Base-by-base conservation (phyloP, 139 green algal genomes). In the Chlorella sp. region DNA sequence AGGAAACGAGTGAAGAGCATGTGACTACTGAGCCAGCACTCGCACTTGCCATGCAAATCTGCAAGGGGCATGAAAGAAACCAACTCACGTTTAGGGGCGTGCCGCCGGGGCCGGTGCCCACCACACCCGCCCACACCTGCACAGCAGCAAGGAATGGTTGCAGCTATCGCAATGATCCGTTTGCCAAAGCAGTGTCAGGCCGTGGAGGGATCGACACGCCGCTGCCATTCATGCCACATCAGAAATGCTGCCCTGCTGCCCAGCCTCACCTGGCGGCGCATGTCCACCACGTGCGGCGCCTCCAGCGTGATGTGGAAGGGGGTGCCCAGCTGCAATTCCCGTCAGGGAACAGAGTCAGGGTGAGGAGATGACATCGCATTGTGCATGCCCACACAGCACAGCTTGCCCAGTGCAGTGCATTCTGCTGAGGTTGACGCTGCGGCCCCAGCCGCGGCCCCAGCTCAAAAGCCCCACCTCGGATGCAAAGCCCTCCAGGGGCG, bases 271-370 rank as follows among this genome's bases (percentile, higher is more conserved):
- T 98, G 96, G 30, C 85, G 85, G 67, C 67, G 62, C 90, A 97
- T 96, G 87, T 98, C 93, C 34, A 99, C 93, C 82, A 99, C 95
- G 80, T 99, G 97, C 13, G 88, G 88, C 11, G 92, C 94, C 87
- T 98, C 96, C 73, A 99, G 86, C 51, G 74, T 85, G 12, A 95
- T 68, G 18, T 88, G 72, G 78, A 99, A 99, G 16, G 78, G 39
- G 15, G 89, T 85, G 39, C 89, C 92, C 64, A 97, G 87, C 85
- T 92, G 86, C 64, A n/a, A n/a, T n/a, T n/a, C n/a, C n/a, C n/a
- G n/a, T n/a, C n/a, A n/a, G n/a, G n/a, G n/a, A n/a, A n/a, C n/a
- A n/a, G n/a, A n/a, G n/a, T n/a, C n/a, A n/a, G n/a, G n/a, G n/a
- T n/a, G n/a, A n/a, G n/a, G n/a, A n/a, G n/a, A n/a, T n/a, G n/a